These are phyloP conservation scores for Globisporangium splendens DNA, from an alignment of 352 stramenopile species.

Conservation along the genomic window DNA sequence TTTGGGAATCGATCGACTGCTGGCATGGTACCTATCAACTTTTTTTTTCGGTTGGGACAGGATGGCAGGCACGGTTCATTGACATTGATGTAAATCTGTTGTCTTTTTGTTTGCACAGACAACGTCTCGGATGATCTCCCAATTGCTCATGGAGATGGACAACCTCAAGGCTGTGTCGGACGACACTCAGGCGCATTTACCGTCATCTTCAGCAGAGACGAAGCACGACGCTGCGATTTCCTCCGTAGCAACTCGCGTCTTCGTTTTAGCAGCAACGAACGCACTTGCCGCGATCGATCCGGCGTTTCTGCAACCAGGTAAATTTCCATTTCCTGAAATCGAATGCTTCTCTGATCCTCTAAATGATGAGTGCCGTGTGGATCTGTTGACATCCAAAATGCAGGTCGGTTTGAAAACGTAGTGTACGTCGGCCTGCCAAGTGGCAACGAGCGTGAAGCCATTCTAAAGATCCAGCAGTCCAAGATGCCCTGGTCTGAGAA, in stretches of 20 bases:
- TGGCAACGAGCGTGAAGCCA: slow-evolving; percentile 45
- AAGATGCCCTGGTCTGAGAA: slow-evolving; percentile 73
- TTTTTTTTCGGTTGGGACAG: too few species aligned
- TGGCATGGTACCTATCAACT: slow-evolving; percentile 31
- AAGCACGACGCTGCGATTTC: slow-evolving; percentile 8
- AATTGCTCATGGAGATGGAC: slow-evolving; percentile 83
- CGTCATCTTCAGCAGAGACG: neutral
- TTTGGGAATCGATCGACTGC: slow-evolving; percentile 77
- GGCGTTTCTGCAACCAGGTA: slow-evolving; percentile 79
- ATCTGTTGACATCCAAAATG: too few species aligned
- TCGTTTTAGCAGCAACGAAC: slow-evolving; percentile 83
- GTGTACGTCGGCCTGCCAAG: slow-evolving; percentile 69
- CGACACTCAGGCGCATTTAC: slow-evolving; percentile 26
- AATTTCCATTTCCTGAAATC: neutral
- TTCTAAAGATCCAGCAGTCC: slow-evolving; percentile 54
- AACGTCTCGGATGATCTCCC: slow-evolving; percentile 82
- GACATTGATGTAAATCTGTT: neutral
- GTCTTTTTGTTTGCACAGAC: slow-evolving; percentile 26
- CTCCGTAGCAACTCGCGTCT: slow-evolving; percentile 44
- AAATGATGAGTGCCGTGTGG: too few species aligned
- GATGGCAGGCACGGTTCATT: too few species aligned
- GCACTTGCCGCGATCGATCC: slow-evolving; percentile 69
- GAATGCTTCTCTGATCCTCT: neutral
- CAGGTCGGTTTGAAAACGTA: slow-evolving; percentile 83
- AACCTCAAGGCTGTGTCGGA: slow-evolving; percentile 51